Conservation (phyloP, 805 yeast genomes). For the Candida vartiovaarae region DNA sequence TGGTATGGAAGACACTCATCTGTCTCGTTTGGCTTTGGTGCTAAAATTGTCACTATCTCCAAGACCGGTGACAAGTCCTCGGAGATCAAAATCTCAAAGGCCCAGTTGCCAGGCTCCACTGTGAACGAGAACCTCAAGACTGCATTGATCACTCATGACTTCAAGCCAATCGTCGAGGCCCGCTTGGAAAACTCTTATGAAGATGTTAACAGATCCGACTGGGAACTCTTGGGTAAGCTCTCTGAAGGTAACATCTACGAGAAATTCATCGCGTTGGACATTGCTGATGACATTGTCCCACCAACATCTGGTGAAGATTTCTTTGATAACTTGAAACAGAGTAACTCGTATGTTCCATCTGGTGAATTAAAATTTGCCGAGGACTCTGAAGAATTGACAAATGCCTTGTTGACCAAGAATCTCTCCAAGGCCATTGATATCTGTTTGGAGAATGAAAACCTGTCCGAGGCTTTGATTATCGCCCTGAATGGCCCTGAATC, state of each 20-base stretch:
- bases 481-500: constrained; percentile 62
- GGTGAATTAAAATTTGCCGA: constrained; percentile 44
- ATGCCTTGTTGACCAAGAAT: constrained; percentile 54
- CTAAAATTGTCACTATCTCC: constrained; percentile 61
- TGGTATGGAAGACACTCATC: constrained; percentile 77
- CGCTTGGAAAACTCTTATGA: constrained; percentile 37
- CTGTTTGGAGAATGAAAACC: constrained; percentile 54
- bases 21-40: constrained; percentile 91
- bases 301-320: constrained; percentile 29
- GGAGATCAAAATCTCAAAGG: constrained; percentile 35
- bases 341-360: constrained; percentile 33
- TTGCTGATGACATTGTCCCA: constrained; percentile 26
- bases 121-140: constrained; percentile 37
- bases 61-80: constrained; percentile 35
- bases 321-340: constrained; percentile 28
- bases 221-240: constrained; percentile 54
- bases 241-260: constrained; percentile 43
- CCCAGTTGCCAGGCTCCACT: constrained; percentile 29
- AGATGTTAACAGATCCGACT: constrained; percentile 46
- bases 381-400: constrained; percentile 36
- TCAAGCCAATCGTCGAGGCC: constrained; percentile 45
- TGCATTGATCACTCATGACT: constrained; percentile 54
- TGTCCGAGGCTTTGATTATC: constrained; percentile 76
- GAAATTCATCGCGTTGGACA: constrained; percentile 30
- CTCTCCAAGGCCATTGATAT: constrained; percentile 58